Percentiles rank a stretch among this genome's conserved stretches.
phyloP scores from a whole-genome alignment of 176 grass and related monocot genomes.

The Aegilops bicornis region DNA sequence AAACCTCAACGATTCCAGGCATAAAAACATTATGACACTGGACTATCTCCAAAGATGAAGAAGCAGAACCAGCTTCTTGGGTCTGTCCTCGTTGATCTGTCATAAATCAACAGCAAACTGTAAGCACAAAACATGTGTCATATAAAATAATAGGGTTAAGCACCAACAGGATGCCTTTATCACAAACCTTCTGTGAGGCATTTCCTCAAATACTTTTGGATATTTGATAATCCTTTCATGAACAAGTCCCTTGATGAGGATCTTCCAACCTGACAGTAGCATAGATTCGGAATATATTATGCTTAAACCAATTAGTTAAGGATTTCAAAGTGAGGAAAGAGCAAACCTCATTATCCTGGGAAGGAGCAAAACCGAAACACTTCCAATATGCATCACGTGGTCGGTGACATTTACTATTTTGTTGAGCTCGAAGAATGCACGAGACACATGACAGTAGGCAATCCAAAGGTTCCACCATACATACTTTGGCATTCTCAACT shows the following conservation, averaged over 20 bases:
- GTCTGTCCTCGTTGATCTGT: slow-evolving; percentile 57
- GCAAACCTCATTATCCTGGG: slow-evolving; percentile 80
- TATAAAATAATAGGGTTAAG: slow-evolving; percentile 21
- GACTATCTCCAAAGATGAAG: slow-evolving; percentile 33
- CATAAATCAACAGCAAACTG: slow-evolving; percentile 35
- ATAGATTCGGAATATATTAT: slow-evolving; percentile 23
- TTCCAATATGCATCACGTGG: slow-evolving; percentile 56
- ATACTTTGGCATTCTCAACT: slow-evolving; percentile 60
- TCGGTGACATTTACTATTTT: slow-evolving; percentile 48
- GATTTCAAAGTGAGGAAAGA: slow-evolving; percentile 21
- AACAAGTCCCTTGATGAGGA: slow-evolving; percentile 65
- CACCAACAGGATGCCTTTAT: slow-evolving; percentile 3
- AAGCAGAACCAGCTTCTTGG: slow-evolving; percentile 51
- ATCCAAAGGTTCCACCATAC: slow-evolving; percentile 69
- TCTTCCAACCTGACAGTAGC: slow-evolving; percentile 52
- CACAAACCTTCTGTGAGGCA: slow-evolving; percentile 64
- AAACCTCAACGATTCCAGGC: slow-evolving; percentile 66
- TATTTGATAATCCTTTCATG: slow-evolving; percentile 66
- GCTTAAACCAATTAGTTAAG: slow-evolving; percentile 22
- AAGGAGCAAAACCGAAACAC: slow-evolving; percentile 77
- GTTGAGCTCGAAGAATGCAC: slow-evolving; percentile 52
- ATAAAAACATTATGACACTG: slow-evolving; percentile 43
- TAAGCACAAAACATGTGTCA: slow-evolving; percentile 18
- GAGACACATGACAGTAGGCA: slow-evolving; percentile 71
- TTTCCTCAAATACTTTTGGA: slow-evolving; percentile 54